Percentiles rank a stretch among this genome's conserved stretches.
Conservation (phyloP, 768 basidiomycete genomes). For the Mycena latifolia region DNA sequence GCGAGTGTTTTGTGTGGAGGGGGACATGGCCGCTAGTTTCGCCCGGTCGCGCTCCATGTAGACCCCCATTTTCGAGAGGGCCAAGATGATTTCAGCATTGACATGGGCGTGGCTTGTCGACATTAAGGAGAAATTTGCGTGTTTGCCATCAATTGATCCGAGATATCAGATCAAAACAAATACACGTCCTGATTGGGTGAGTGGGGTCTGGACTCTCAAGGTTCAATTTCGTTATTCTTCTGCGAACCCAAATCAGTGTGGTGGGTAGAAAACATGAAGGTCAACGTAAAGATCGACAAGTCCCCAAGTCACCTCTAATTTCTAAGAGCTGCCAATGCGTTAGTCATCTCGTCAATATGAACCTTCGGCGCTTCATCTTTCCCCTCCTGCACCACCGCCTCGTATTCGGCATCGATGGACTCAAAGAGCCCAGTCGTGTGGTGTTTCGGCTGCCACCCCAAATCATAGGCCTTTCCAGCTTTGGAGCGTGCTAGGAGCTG, state of each 20-base stretch:
- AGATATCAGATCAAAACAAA: no score
- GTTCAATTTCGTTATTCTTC: no score
- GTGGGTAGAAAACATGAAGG: no score
- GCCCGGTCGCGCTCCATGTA: slow-evolving; percentile 29
- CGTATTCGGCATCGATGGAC: slow-evolving; percentile 35
- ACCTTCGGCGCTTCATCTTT: slow-evolving; percentile 33
- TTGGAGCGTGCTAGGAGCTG: slow-evolving; percentile 30
- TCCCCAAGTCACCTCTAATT: no score
- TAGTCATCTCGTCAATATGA: slow-evolving; percentile 36
- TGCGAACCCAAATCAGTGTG: no score
- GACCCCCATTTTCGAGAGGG: slow-evolving; percentile 25
- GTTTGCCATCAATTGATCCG: background rate
- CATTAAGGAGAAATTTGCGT: background rate
- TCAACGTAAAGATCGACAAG: no score
- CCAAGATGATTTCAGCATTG: slow-evolving; percentile 28
- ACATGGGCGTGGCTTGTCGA: background rate
- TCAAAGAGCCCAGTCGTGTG: slow-evolving; percentile 30
- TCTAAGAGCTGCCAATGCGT: no score
- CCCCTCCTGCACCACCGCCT: slow-evolving; percentile 33
- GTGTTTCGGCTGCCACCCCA: slow-evolving; percentile 36
- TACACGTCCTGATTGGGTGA: no score
- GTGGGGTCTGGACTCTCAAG: no score
- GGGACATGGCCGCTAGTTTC: slow-evolving; percentile 1
- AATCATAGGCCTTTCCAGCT: slow-evolving; percentile 25
- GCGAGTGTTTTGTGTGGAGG: slow-evolving; percentile 11